Percentiles rank a stretch among this genome's conserved stretches.
phyloP scores from a whole-genome alignment of 2,329 filamentous ascomycete species.

The Ampelomyces quisqualis region DNA sequence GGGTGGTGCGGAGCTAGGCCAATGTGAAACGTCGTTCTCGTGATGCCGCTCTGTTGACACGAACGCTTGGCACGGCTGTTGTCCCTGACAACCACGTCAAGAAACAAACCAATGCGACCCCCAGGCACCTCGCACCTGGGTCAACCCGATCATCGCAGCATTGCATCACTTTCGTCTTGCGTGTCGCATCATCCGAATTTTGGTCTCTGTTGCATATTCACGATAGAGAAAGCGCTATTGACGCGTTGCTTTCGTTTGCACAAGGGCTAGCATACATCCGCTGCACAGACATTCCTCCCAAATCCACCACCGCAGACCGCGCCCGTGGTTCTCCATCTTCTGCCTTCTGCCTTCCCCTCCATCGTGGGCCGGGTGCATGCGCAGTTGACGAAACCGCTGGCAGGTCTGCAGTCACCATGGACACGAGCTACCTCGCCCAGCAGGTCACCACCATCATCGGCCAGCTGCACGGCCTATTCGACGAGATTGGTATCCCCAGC shows the following conservation, averaged over 20 bases:
- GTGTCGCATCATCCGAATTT: conserved; percentile 3
- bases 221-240: not conserved
- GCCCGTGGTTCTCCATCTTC: conserved; percentile 8
- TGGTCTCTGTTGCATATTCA: conserved; percentile 4
- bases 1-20: conserved; percentile 34
- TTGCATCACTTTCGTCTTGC: conserved; percentile 28
- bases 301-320: conserved; percentile 4
- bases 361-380: conserved; percentile 33
- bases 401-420: conserved; percentile 59
- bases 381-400: conserved; percentile 34
- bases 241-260: conserved; percentile 12
- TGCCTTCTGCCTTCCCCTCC: too few relatives aligned
- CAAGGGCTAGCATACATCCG: conserved; percentile 1
- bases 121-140: conserved; percentile 21
- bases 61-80: conserved; percentile 16
- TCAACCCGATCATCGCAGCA: conserved; percentile 20
- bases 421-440: conserved; percentile 88
- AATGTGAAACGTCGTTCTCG: conserved; percentile 27
- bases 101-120: conserved; percentile 26
- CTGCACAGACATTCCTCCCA: conserved; percentile 10
- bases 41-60: conserved; percentile 16
- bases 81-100: conserved; percentile 21
- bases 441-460: conserved; percentile 93
- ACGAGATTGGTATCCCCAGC: conserved; percentile 92
- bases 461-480: conserved; percentile 91